Conservation (phyloP, 192 early-diverging fungal genomes). For the Gigaspora rosea region DNA sequence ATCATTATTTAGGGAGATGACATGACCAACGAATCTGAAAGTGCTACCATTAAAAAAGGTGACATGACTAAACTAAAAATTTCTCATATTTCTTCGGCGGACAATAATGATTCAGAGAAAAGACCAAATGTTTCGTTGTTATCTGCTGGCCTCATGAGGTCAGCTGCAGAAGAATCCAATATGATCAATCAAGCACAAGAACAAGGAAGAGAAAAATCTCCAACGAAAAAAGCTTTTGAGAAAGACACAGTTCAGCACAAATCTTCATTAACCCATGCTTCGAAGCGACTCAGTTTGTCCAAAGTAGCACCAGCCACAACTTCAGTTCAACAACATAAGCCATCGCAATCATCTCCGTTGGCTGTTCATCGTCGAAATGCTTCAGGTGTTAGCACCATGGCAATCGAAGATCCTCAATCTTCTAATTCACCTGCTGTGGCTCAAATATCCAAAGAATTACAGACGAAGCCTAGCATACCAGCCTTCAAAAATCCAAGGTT, state of each 20-base stretch:
- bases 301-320: neutral
- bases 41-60: slow-evolving; percentile 8
- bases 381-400: neutral
- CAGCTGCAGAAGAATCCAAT: slow-evolving; percentile 10
- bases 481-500: slow-evolving; percentile 35
- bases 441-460: neutral
- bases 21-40: neutral
- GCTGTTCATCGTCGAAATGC: neutral
- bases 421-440: slow-evolving; percentile 8
- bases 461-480: slow-evolving; percentile 4
- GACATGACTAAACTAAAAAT: neutral
- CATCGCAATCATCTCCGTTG: slow-evolving; percentile 22
- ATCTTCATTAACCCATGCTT: neutral
- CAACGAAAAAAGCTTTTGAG: neutral
- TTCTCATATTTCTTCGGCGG: neutral
- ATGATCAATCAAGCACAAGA: neutral
- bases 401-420: slow-evolving; percentile 17
- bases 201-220: neutral
- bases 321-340: slow-evolving; percentile 25
- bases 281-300: neutral
- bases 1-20: neutral
- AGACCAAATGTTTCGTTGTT: slow-evolving; percentile 18
- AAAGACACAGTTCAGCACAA: neutral
- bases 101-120: neutral
- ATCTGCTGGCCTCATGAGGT: slow-evolving; percentile 23